Conservation (phyloP, 148 eudicot genomes). For the Vaccinium corymbosum region DNA sequence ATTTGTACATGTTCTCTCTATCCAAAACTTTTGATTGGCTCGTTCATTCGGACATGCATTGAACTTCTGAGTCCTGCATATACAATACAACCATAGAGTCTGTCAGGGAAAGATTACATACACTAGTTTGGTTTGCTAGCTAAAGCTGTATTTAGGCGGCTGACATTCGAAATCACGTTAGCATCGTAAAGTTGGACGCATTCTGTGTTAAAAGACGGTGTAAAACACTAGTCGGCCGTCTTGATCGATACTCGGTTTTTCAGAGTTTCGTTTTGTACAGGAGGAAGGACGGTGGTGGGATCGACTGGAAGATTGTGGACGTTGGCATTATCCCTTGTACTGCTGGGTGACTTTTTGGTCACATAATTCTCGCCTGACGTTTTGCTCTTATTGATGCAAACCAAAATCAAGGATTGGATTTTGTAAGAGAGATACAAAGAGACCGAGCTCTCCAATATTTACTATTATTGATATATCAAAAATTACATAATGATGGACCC, state of each 20-base stretch:
- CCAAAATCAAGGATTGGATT: too few relatives aligned
- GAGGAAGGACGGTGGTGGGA: neutral
- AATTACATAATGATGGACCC: too few relatives aligned
- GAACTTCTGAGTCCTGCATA: neutral
- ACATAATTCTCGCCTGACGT: too few relatives aligned
- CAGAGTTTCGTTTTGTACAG: neutral
- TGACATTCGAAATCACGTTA: too few relatives aligned
- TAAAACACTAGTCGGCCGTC: neutral
- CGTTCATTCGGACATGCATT: too few relatives aligned
- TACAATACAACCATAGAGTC: too few relatives aligned
- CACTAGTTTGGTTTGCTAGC: neutral
- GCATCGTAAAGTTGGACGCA: neutral
- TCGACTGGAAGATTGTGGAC: neutral
- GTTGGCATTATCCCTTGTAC: neutral
- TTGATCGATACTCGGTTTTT: neutral
- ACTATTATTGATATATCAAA: too few relatives aligned
- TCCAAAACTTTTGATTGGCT: neutral
- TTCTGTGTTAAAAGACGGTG: neutral
- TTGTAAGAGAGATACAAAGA: too few relatives aligned
- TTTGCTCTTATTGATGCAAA: too few relatives aligned
- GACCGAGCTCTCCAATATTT: too few relatives aligned
- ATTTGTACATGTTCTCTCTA: neutral
- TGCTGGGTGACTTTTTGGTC: neutral
- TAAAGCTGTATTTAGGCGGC: too few relatives aligned
- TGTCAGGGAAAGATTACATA: too few relatives aligned